Conservation (phyloP, 2,329 filamentous ascomycete genomes). For the Dendryphion nanum region DNA sequence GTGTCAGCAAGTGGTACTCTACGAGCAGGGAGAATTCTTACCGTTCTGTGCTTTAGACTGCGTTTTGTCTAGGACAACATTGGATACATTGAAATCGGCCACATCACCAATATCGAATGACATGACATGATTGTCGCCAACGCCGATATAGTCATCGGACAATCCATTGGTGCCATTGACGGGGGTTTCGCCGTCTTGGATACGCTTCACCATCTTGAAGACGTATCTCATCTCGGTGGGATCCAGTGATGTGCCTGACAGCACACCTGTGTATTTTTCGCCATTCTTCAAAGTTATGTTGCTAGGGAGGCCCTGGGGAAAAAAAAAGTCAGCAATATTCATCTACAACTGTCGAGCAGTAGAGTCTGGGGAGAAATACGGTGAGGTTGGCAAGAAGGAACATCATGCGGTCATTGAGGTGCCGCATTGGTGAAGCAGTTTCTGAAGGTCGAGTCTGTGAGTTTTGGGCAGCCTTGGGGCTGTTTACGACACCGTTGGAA, state of each 20-base stretch:
- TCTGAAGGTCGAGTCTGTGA: constrained; percentile 43
- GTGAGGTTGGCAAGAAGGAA: constrained; percentile 60
- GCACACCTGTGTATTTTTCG: constrained; percentile 61
- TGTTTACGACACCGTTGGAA: constrained; percentile 54
- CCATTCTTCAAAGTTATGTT: constrained; percentile 59
- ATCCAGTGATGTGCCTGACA: constrained; percentile 56
- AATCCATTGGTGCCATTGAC: constrained; percentile 46
- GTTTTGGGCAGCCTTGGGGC: constrained; percentile 43
- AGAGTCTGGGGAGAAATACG: constrained; percentile 50
- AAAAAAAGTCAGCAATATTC: no score
- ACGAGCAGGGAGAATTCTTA: constrained; percentile 31
- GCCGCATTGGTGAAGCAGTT: constrained; percentile 54
- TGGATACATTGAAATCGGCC: constrained; percentile 54
- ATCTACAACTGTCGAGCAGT: background rate
- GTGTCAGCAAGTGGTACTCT: constrained; percentile 1
- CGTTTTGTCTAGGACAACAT: constrained; percentile 54
- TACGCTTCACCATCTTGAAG: constrained; percentile 65
- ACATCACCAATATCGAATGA: constrained; percentile 62
- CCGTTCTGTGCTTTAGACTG: constrained; percentile 57
- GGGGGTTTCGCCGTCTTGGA: constrained; percentile 41
- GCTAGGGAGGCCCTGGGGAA: constrained; percentile 55
- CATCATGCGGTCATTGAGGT: constrained; percentile 59
- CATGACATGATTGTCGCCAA: constrained; percentile 54
- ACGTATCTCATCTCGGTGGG: constrained; percentile 54
- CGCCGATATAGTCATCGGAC: constrained; percentile 46